A percentile compares a stretch with the other conserved stretches of the same genome.
These are phyloP conservation scores for Ajuga chamaepitys DNA, from an alignment of 257 asterid genomes.

Conservation along the genomic window DNA sequence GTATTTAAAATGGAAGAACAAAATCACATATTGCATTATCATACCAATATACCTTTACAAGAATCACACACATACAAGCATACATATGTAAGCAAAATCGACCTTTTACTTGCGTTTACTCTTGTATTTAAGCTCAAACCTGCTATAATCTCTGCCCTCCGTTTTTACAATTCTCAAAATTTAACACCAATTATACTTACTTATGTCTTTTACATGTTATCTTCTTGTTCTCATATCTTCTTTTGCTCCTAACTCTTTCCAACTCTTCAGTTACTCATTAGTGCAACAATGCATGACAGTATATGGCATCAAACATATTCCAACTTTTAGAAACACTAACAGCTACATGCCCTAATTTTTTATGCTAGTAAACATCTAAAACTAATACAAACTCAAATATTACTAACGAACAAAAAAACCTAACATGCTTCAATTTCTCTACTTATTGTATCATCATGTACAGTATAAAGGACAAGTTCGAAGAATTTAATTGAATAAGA, in stretches of 20 bases:
- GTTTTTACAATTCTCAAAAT: background rate
- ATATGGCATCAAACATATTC: no score
- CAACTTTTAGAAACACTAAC: no score
- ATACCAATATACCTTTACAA: background rate
- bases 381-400: no score
- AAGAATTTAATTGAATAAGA: no score
- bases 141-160: background rate
- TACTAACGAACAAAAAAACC: no score
- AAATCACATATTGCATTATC: background rate
- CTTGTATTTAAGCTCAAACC: background rate
- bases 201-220: background rate
- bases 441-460: no score
- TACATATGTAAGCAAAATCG: background rate
- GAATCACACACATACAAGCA: background rate
- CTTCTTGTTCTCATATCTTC: background rate
- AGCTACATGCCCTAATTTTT: no score
- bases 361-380: no score
- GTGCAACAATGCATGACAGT: no score
- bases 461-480: no score
- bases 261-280: no score
- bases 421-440: no score
- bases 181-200: background rate
- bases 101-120: background rate
- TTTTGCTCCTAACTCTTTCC: background rate
- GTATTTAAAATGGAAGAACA: slow-evolving; percentile 1